Conservation (phyloP, 371 early-diverging fungal genomes). For the Phascolomyces articulosus region DNA sequence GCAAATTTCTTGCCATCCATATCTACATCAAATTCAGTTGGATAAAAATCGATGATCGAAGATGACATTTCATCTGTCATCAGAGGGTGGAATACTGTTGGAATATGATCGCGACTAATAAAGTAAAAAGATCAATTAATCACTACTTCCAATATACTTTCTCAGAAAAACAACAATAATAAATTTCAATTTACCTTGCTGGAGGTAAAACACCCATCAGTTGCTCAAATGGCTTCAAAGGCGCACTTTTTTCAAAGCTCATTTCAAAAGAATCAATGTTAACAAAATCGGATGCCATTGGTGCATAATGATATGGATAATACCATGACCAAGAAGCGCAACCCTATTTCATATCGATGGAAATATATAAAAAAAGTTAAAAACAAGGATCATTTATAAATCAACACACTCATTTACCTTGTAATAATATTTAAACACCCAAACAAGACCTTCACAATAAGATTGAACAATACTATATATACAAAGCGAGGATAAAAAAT, state of each 20-base stretch:
- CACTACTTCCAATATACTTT: no score
- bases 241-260: conserved; percentile 80
- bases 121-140: neutral
- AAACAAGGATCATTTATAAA: neutral
- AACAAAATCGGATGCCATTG: conserved; percentile 92
- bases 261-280: conserved; percentile 76
- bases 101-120: conserved; percentile 78
- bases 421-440: conserved; percentile 99
- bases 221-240: conserved; percentile 97
- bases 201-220: conserved; percentile 98
- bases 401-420: conserved; percentile 44
- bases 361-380: neutral
- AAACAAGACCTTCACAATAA: conserved; percentile 97
- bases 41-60: conserved; percentile 94
- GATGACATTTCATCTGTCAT: conserved; percentile 83
- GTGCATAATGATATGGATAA: conserved; percentile 98
- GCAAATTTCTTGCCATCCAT: conserved; percentile 97
- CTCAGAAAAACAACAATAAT: neutral
- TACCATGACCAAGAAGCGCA: conserved; percentile 98
- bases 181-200: conserved; percentile 46
- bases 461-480: conserved; percentile 78
- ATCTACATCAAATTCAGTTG: conserved; percentile 90
- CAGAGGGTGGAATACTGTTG: conserved; percentile 75
- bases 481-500: no score
- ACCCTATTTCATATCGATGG: conserved; percentile 39